Conservation (phyloP, 306 rosid genomes). For the Fragaria nilgerrensis region DNA sequence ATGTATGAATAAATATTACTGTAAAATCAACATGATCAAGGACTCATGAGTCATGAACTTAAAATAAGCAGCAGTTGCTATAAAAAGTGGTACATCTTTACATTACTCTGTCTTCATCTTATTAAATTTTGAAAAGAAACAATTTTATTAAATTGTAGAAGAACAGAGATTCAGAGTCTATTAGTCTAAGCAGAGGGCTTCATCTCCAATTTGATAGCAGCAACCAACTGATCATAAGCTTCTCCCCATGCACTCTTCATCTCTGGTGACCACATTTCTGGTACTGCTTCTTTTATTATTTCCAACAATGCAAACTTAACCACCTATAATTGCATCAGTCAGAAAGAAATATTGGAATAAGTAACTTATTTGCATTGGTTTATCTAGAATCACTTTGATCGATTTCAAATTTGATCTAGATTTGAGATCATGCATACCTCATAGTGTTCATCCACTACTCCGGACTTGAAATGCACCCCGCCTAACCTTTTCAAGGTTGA, state of each 20-base stretch:
- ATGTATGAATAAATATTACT: neutral
- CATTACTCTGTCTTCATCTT: neutral
- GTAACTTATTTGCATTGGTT: neutral
- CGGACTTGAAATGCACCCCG: slow-evolving; percentile 50
- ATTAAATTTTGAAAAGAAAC: neutral
- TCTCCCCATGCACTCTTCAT: slow-evolving; percentile 84
- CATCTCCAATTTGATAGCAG: slow-evolving; percentile 80
- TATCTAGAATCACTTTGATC: neutral
- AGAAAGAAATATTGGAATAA: neutral
- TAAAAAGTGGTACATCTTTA: neutral
- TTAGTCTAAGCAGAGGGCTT: slow-evolving; percentile 27
- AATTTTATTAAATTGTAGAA: neutral
- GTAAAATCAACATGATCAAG: neutral
- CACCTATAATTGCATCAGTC: slow-evolving; percentile 37
- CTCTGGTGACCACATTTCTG: slow-evolving; percentile 70
- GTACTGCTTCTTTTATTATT: slow-evolving; percentile 65
- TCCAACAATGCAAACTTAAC: slow-evolving; percentile 68
- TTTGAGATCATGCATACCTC: slow-evolving; percentile 41
- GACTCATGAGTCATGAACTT: neutral
- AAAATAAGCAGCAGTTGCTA: neutral
- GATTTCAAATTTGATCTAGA: neutral
- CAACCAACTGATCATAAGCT: slow-evolving; percentile 74
- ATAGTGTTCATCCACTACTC: slow-evolving; percentile 65
- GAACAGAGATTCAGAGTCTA: neutral
- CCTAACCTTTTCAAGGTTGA: slow-evolving; percentile 66